Base-by-base conservation (phyloP, 176 grass and related monocot species). In the Juncus inflexus region DNA sequence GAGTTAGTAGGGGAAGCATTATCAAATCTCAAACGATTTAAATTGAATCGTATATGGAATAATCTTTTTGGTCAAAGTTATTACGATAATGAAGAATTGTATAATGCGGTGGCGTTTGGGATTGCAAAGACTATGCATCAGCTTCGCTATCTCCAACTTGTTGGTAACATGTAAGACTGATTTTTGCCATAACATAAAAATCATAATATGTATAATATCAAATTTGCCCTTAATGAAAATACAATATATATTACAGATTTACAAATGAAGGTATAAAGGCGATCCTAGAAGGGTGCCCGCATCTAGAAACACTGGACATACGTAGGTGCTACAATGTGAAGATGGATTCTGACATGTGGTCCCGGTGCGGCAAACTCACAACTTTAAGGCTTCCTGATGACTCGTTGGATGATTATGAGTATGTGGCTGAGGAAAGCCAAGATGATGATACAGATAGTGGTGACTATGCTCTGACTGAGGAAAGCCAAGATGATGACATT, bases 221-320 rank as follows among this genome's bases (percentile, higher is more conserved):
- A 47, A 47, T 6, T 9, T 5, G 43, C 6, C 43, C 4, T 0
- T 47, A 5, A 9, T 47, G 43, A 47, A 47, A 47, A 47, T 47
- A 6, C 43, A 9, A 47, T 5, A 47, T 6, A 47, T 47, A 47
- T 47, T 5, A 47, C 43, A n/a, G 7, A 4, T 60, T 83, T 9
- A 74, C 66, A 2, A 58, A 74, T 2, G 3, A 62, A 5, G 81
- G 81, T 19, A 12, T 83, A 15, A n/a, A 41, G 9, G 68, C 75
- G 6, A 83, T 83, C 28, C 45, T 83, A 28, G 10, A 74, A 15
- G 65, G 75, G 19, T 83, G 81, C 14, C 75, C 81, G 9, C 81
- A 68, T 42, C 66, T 83, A 1, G 62, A 83, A 45, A 66, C 9
- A 57, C 62, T 83, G 6, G 75, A 83, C 61, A 28, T 78, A 5